Percentiles rank a stretch among this genome's conserved stretches.
phyloP scores from a whole-genome alignment of 2,329 filamentous ascomycete species.

The Fusarium sp. region DNA sequence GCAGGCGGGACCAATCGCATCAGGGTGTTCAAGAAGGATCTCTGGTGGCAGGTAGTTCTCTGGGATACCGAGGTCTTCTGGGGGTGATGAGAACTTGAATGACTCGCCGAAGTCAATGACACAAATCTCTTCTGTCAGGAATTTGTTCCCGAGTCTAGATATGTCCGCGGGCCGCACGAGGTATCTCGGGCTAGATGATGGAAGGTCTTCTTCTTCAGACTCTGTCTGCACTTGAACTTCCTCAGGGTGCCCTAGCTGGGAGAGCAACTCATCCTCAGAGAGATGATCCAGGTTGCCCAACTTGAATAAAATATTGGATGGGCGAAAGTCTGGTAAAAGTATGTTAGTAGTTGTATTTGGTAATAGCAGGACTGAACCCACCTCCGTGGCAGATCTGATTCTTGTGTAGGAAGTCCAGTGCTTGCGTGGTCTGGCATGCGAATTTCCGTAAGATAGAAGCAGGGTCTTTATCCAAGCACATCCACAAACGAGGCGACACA shows the following conservation, averaged over 20 bases:
- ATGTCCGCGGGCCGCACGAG: constrained; percentile 35
- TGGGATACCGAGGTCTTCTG: constrained; percentile 42
- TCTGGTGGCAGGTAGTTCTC: constrained; percentile 45
- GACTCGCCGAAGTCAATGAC: constrained; percentile 42
- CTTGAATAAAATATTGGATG: constrained; percentile 42
- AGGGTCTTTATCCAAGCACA: background rate
- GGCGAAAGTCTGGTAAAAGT: constrained; percentile 33
- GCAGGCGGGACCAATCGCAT: constrained; percentile 19
- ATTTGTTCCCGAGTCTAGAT: background rate
- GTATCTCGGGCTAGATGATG: constrained; percentile 33
- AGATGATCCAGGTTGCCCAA: constrained; percentile 37
- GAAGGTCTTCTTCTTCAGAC: constrained; percentile 1
- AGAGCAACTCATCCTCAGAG: constrained; percentile 31
- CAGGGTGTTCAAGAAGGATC: constrained; percentile 31
- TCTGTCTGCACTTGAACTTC: constrained; percentile 3
- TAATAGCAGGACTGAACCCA: rapidly evolving
- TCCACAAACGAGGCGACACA: constrained; percentile 29
- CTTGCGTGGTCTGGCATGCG: constrained; percentile 32
- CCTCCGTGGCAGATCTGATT: constrained; percentile 47
- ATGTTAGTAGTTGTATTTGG: background rate
- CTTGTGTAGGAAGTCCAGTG: constrained; percentile 40
- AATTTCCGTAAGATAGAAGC: constrained; percentile 21
- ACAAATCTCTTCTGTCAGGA: constrained; percentile 28
- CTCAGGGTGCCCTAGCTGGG: constrained; percentile 21
- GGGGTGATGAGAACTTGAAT: constrained; percentile 18